A percentile compares a stretch with the other conserved stretches of the same genome.
Conservation (phyloP, 164 flowering plant species). For the Tinospora cordifolia region DNA sequence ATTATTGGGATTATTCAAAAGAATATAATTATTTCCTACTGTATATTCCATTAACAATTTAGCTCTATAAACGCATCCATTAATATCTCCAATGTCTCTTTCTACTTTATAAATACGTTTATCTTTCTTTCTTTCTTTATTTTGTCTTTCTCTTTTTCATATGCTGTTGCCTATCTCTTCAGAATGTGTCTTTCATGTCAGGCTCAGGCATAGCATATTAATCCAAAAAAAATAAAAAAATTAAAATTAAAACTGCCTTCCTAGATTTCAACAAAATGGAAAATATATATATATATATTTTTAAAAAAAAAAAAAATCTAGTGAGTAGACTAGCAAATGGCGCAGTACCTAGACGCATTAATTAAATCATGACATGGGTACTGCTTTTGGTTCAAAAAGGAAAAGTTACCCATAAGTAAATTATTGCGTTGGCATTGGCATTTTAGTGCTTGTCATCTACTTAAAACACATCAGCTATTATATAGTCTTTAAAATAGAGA, state of each 20-base stretch:
- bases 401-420: neutral
- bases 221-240: too few species aligned
- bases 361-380: neutral
- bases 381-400: neutral
- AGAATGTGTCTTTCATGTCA: neutral
- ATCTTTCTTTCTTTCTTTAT: neutral
- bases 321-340: neutral
- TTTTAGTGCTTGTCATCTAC: slow-evolving; percentile 1
- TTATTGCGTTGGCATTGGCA: neutral
- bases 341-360: neutral
- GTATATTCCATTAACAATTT: too few species aligned
- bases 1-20: too few species aligned
- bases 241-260: neutral
- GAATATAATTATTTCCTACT: too few species aligned
- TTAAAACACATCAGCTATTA: neutral
- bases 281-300: too few species aligned
- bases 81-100: neutral
- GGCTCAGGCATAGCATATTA: neutral
- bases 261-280: neutral
- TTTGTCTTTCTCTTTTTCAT: too few species aligned
- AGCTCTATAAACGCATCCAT: too few species aligned
- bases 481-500: too few species aligned
- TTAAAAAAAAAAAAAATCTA: neutral
- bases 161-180: neutral
- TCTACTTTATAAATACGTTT: neutral